phyloP scores from a whole-genome alignment of 768 basidiomycete species.

The Naganishia antarctica region DNA sequence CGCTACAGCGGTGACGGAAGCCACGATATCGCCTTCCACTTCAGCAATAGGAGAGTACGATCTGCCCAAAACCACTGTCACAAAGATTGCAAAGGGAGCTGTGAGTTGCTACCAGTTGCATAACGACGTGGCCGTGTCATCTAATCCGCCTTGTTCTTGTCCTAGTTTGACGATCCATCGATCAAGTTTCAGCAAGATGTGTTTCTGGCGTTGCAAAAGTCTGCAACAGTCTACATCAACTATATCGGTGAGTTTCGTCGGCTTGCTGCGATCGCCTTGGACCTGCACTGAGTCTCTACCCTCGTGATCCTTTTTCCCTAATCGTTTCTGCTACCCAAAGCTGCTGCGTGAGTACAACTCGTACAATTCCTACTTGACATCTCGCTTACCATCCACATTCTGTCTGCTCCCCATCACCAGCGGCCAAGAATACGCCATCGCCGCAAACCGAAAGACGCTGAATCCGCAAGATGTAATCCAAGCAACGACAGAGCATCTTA shows the following conservation, averaged over 20 bases:
- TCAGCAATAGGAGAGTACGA: slow-evolving; percentile 1
- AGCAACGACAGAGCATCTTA: slow-evolving; percentile 42
- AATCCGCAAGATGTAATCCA: slow-evolving; percentile 85
- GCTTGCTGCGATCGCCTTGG: slow-evolving; percentile 21
- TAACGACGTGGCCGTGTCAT: not conserved
- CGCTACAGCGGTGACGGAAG: not conserved
- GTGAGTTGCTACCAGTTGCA: not conserved
- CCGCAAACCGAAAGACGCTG: slow-evolving; percentile 79
- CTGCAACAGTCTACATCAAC: slow-evolving; percentile 91
- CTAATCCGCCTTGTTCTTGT: not conserved
- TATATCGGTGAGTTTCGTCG: slow-evolving; percentile 65
- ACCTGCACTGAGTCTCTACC: not conserved
- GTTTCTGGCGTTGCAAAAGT: slow-evolving; percentile 73
- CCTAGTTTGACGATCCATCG: slow-evolving; percentile 3
- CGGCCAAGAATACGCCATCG: slow-evolving; percentile 79
- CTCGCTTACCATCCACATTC: not conserved
- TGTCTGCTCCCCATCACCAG: slow-evolving; percentile 50
- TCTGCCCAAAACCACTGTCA: not conserved
- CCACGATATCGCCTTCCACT: not conserved
- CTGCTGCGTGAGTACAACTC: slow-evolving; percentile 52
- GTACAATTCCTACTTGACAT: not conserved
- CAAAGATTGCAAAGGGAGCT: not conserved
- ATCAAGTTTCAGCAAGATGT: slow-evolving; percentile 83
- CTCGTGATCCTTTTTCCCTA: not conserved
- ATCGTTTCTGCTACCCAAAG: slow-evolving; percentile 3